phyloP scores from a whole-genome alignment of 2,329 filamentous ascomycete species.

The Diplocarpon mali region DNA sequence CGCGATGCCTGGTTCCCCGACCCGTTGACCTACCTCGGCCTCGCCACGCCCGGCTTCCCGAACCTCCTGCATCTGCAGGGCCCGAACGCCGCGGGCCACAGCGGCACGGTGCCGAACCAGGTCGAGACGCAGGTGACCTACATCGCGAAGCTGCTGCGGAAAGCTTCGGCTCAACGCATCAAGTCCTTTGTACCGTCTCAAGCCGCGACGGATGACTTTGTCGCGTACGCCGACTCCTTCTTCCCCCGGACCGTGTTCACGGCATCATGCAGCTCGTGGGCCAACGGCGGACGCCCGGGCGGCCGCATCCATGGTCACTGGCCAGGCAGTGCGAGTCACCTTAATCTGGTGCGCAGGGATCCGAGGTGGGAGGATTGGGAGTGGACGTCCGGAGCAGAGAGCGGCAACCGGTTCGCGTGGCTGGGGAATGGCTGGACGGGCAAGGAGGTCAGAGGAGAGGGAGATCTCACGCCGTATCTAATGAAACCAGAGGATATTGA shows the following conservation, averaged over 20 bases:
- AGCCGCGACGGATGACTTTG: conserved; percentile 52
- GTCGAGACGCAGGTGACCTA: conserved; percentile 57
- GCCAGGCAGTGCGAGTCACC: conserved; percentile 55
- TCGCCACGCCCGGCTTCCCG: conserved; percentile 53
- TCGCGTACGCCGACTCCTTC: conserved; percentile 46
- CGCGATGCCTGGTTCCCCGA: conserved; percentile 43
- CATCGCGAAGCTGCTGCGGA: conserved; percentile 56
- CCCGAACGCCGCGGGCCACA: conserved; percentile 46
- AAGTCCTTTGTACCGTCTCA: conserved; percentile 45
- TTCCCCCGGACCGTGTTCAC: conserved; percentile 43
- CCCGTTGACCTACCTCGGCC: conserved; percentile 56
- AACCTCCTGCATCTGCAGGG: conserved; percentile 57
- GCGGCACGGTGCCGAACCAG: conserved; percentile 55
- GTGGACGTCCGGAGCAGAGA: conserved; percentile 35
- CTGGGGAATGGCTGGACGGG: conserved; percentile 58
- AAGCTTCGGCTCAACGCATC: conserved; percentile 55
- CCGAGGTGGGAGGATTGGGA: conserved; percentile 50
- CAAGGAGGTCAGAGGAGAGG: conserved; percentile 40
- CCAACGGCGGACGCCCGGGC: conserved; percentile 54
- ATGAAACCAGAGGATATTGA: conserved; percentile 44
- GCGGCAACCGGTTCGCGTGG: conserved; percentile 39
- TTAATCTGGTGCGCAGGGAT: conserved; percentile 45
- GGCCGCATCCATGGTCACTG: conserved; percentile 56
- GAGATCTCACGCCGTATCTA: conserved; percentile 55
- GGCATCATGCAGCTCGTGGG: conserved; percentile 60